A percentile compares a stretch with the other conserved stretches of the same genome.
Evolutionary conservation across 345 rosid genomes (phyloP).

Genomic region (Syzygium jambos): DNA sequence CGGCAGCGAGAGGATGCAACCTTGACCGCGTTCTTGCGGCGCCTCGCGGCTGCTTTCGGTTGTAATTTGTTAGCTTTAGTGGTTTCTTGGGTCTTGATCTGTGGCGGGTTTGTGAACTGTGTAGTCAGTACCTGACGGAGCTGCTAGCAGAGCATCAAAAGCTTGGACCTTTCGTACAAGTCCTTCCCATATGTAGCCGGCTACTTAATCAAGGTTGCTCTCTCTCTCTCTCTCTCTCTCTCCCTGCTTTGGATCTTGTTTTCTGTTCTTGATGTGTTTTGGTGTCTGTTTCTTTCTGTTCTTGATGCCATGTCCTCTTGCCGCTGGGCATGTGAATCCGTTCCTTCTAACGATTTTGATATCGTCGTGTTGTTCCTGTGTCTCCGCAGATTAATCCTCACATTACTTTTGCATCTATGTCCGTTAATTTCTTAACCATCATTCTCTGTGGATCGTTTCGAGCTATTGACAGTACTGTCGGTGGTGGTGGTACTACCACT

Average conservation of each 20-base stretch:
- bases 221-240: not conserved
- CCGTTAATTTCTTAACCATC: not conserved
- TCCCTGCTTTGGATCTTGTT: slow-evolving; percentile 55
- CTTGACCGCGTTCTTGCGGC: not conserved
- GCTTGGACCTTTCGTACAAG: slow-evolving; percentile 94
- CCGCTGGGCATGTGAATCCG: not conserved
- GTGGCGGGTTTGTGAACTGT: slow-evolving; percentile 8
- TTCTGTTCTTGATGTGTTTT: not conserved
- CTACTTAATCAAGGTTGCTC: slow-evolving; percentile 81
- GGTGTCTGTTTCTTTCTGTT: not conserved
- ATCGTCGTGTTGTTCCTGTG: not conserved
- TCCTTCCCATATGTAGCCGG: slow-evolving; percentile 89
- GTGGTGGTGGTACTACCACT: not conserved
- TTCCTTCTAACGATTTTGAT: not conserved
- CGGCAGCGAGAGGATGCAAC: not conserved
- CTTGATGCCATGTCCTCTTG: not conserved
- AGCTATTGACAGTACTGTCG: not conserved
- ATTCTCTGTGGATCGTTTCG: not conserved
- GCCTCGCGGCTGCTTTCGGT: not conserved
- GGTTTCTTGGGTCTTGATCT: slow-evolving; percentile 25
- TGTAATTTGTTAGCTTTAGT: not conserved
- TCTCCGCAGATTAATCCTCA: not conserved
- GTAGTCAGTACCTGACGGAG: slow-evolving; percentile 84
- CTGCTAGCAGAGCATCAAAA: slow-evolving; percentile 90
- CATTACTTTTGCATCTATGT: not conserved